These are phyloP conservation scores for Calycina herbarum DNA, from an alignment of 2,329 filamentous ascomycete genomes.

Conservation along the genomic window DNA sequence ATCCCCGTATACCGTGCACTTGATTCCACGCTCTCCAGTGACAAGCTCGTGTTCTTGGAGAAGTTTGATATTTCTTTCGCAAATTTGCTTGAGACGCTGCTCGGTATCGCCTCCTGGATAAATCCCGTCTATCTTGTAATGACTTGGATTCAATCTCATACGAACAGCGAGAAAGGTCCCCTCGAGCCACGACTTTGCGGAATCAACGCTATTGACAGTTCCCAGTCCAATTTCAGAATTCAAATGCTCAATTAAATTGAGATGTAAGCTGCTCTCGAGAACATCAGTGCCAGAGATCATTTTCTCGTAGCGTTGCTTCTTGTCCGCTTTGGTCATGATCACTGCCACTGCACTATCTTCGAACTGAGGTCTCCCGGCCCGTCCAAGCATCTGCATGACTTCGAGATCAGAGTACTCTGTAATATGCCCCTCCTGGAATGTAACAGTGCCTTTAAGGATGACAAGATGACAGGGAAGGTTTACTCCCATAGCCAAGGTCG, in stretches of 20 bases:
- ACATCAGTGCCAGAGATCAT: constrained; percentile 72
- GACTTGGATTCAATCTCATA: constrained; percentile 65
- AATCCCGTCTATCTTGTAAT: constrained; percentile 66
- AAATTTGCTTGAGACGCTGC: constrained; percentile 67
- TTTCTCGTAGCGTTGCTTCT: constrained; percentile 65
- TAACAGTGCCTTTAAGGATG: constrained; percentile 76
- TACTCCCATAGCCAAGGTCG: constrained; percentile 79
- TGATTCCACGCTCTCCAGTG: constrained; percentile 48
- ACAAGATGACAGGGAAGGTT: constrained; percentile 84
- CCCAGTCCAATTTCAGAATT: constrained; percentile 81
- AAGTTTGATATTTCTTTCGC: constrained; percentile 65
- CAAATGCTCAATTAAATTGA: constrained; percentile 75
- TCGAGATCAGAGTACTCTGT: constrained; percentile 80
- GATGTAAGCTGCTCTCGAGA: constrained; percentile 76
- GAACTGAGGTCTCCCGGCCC: constrained; percentile 81
- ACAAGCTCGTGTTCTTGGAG: constrained; percentile 63
- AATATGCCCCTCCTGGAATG: constrained; percentile 59
- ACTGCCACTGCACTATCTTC: constrained; percentile 74
- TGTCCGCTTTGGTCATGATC: constrained; percentile 72
- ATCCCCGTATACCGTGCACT: constrained; percentile 70
- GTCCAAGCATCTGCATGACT: constrained; percentile 87
- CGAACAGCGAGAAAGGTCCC: constrained; percentile 79
- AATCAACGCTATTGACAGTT: constrained; percentile 63
- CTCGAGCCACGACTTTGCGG: constrained; percentile 72
- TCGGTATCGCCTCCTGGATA: constrained; percentile 54